Base-by-base conservation (phyloP, 768 basidiomycete species). In the Cubamyces lactineus region DNA sequence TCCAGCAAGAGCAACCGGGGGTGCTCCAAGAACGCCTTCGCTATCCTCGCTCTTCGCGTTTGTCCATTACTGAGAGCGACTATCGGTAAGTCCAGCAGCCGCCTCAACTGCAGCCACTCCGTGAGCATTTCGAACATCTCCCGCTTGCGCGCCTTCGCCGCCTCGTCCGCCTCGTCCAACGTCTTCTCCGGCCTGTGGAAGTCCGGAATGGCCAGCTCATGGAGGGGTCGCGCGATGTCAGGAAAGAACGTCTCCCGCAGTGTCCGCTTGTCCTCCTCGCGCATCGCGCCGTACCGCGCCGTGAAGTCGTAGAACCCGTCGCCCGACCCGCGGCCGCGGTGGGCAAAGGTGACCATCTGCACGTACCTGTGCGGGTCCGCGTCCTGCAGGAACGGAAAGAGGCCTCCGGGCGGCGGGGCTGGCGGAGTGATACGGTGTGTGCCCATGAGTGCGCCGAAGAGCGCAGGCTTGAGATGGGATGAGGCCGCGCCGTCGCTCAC, bases 11-110 rank as follows among this genome's bases (percentile, higher is more conserved):
- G 71, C 19, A 98, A 71, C 62, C 87, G 82, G 0, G 94, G 93
- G 47, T 82, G 79, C 17, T 74, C 77, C 34, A 98, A 71, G 9
- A 98, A 73, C 0, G 91, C 91, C 65, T 87, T 85, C 9, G 91
- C 80, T 49, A 99, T 91, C 47, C 95, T 78, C 5, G 94, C 94
- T 17, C 93, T 77, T 41, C 96, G 78, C 30, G 89, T 98, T 77
- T 99, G 96, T 0, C 96, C 96, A 69, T 96, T 96, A 64, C 90
- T 92, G 53, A 98, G 73, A 0, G 92, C 92, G 8, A 98, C 80
- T 4, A 92, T 71, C 0, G 96, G 96, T 5, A 96, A 70, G 69
- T 95, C 88, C n/a, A 98, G 77, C 24, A 96, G 74, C 5, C 78
- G 66, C 1, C 73, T 71, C 42, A 98, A 76, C 9, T 82, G 81